phyloP scores from a whole-genome alignment of 768 basidiomycete genomes.

The Termitomyces sp. region DNA sequence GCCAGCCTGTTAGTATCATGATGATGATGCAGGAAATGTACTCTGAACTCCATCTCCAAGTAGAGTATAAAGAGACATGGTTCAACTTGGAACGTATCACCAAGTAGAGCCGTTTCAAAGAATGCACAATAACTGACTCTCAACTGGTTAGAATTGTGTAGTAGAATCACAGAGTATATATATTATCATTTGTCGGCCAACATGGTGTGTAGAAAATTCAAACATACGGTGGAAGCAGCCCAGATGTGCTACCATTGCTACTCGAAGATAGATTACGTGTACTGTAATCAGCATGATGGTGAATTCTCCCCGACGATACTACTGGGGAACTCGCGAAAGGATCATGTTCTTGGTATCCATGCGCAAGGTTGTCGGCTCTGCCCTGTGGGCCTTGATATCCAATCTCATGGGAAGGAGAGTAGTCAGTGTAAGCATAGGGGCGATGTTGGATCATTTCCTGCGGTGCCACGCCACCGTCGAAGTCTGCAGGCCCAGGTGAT shows the following conservation, averaged over 20 bases:
- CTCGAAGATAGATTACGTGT: not conserved
- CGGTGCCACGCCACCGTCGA: not conserved
- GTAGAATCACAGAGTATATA: not conserved
- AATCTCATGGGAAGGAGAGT: not conserved
- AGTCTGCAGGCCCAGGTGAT: conserved; percentile 3
- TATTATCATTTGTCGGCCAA: not conserved
- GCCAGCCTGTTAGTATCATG: not conserved
- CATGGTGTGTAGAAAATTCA: not conserved
- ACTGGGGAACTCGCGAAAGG: not conserved
- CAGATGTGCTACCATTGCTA: not conserved
- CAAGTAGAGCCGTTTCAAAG: not conserved
- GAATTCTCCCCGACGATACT: not conserved
- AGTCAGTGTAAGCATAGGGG: not conserved
- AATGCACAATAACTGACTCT: not conserved
- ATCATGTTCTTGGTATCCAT: not conserved
- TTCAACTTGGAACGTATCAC: not conserved
- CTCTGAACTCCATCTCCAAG: not conserved
- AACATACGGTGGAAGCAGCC: not conserved
- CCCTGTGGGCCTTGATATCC: not conserved
- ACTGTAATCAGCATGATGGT: not conserved
- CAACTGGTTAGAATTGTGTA: not conserved
- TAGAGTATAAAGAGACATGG: not conserved
- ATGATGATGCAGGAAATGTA: not conserved
- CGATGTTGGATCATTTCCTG: not conserved
- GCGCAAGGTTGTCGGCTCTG: not conserved